A percentile compares a stretch with the other conserved stretches of the same genome.
phyloP scores from a whole-genome alignment of 106 monocot species.

The Platanthera guangdongensis region DNA sequence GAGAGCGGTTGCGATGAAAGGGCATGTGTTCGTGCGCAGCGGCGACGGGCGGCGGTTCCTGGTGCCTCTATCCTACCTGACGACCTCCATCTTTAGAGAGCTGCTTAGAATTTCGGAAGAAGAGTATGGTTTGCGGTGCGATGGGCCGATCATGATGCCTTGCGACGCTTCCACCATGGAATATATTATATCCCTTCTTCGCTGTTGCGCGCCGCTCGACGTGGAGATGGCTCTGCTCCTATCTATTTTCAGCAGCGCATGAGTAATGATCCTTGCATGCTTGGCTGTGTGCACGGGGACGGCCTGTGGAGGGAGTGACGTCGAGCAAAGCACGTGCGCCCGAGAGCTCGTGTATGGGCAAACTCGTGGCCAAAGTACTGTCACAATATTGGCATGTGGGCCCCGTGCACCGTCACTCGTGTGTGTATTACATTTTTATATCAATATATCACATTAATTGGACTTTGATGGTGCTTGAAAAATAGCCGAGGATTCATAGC shows the following conservation, averaged over 20 bases:
- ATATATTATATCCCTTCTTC: constrained; percentile 14
- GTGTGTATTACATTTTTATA: no score
- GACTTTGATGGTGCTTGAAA: no score
- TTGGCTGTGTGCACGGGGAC: no score
- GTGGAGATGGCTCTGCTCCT: constrained; percentile 18
- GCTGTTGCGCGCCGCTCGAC: constrained; percentile 7
- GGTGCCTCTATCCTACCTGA: constrained; percentile 20
- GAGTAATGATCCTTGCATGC: no score
- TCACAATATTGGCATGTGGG: no score
- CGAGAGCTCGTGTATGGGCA: no score
- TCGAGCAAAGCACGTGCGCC: no score
- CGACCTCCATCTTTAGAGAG: constrained; percentile 6
- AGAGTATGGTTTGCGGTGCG: constrained; percentile 15
- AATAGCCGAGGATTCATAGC: no score
- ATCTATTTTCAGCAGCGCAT: constrained; percentile 2
- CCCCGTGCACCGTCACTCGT: no score
- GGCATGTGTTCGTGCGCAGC: constrained; percentile 22
- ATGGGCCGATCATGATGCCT: constrained; percentile 29
- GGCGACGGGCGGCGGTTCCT: constrained; percentile 15
- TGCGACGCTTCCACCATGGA: constrained; percentile 28
- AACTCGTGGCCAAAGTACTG: no score
- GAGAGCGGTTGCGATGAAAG: constrained; percentile 3
- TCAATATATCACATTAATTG: no score
- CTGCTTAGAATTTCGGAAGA: constrained; percentile 24
- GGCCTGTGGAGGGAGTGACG: no score